phyloP scores from a whole-genome alignment of 352 stramenopile species.

The Phytophthora rubi region DNA sequence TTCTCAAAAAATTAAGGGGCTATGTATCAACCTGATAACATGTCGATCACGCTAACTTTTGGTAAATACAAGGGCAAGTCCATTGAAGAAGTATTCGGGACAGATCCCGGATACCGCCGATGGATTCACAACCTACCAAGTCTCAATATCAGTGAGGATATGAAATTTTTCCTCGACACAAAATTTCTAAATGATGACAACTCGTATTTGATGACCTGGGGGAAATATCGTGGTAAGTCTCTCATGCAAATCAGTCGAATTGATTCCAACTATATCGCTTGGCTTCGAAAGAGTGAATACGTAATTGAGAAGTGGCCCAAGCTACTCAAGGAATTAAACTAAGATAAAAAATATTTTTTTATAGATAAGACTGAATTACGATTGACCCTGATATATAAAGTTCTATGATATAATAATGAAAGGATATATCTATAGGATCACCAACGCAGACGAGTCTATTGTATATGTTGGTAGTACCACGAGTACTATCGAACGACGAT shows the following conservation, averaged over 20 bases:
- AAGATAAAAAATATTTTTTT: conserved; percentile 6
- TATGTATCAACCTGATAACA: conserved; percentile 19
- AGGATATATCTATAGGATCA: conserved; percentile 13
- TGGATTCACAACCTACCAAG: too few relatives aligned
- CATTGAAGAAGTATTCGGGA: conserved; percentile 17
- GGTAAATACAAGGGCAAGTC: conserved; percentile 22
- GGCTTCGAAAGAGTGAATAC: conserved; percentile 14
- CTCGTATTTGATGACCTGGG: too few relatives aligned
- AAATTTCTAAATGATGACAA: too few relatives aligned
- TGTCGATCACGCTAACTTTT: conserved; percentile 26
- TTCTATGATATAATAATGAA: conserved; percentile 19
- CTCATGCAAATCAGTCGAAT: neutral
- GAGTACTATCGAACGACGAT: neutral
- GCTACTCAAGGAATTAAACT: conserved; percentile 17
- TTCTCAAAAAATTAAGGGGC: conserved; percentile 15
- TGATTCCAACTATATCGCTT: neutral
- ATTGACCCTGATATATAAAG: conserved; percentile 14
- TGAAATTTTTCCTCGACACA: too few relatives aligned
- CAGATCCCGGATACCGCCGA: conserved; percentile 20
- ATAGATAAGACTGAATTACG: neutral
- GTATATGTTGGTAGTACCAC: conserved; percentile 16
- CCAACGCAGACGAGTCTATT: neutral
- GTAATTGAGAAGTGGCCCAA: conserved; percentile 27
- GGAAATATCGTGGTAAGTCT: too few relatives aligned
- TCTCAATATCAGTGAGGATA: too few relatives aligned